These are phyloP conservation scores for Hypoxylon lienhwacheense DNA, from an alignment of 495 filamentous ascomycete species.

Conservation along the genomic window DNA sequence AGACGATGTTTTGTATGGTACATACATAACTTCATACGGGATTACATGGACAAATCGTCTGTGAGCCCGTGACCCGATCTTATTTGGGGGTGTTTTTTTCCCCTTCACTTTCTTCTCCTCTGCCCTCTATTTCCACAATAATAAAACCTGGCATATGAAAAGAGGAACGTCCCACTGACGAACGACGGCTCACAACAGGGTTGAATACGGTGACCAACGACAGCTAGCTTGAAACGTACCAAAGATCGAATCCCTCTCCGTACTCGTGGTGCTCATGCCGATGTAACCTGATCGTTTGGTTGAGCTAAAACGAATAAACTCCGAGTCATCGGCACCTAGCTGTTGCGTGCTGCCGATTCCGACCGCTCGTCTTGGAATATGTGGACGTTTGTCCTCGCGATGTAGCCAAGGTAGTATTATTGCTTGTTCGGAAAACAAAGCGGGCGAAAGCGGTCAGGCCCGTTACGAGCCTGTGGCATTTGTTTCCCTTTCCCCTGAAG, in stretches of 20 bases:
- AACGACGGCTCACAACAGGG: slow-evolving; percentile 34
- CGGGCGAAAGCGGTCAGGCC: slow-evolving; percentile 10
- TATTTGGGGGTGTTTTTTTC: too few species aligned
- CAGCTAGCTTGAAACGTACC: slow-evolving; percentile 38
- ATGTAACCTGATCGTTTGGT: slow-evolving; percentile 39
- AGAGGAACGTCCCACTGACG: slow-evolving; percentile 34
- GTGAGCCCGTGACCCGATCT: slow-evolving; percentile 36
- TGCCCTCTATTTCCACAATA: slow-evolving; percentile 13
- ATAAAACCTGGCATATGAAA: slow-evolving; percentile 40
- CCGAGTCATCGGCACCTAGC: slow-evolving; percentile 30
- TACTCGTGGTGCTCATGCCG: slow-evolving; percentile 34
- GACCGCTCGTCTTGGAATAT: slow-evolving; percentile 8
- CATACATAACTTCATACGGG: too few species aligned
- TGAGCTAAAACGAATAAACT: slow-evolving; percentile 33
- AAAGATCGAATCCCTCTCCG: slow-evolving; percentile 39
- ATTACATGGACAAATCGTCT: slow-evolving; percentile 21
- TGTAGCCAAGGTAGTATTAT: too few species aligned
- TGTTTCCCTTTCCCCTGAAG: slow-evolving; percentile 8
- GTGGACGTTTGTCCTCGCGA: slow-evolving; percentile 2
- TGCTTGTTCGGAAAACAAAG: slow-evolving; percentile 2
- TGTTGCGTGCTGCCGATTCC: slow-evolving; percentile 27
- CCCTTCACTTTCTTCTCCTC: slow-evolving; percentile 13
- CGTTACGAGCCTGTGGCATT: slow-evolving; percentile 23
- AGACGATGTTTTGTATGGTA: slow-evolving; percentile 3
- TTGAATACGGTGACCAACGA: slow-evolving; percentile 34